Evolutionary conservation across 805 yeast genomes (phyloP).

Genomic region (Ogataea pilisensis): DNA sequence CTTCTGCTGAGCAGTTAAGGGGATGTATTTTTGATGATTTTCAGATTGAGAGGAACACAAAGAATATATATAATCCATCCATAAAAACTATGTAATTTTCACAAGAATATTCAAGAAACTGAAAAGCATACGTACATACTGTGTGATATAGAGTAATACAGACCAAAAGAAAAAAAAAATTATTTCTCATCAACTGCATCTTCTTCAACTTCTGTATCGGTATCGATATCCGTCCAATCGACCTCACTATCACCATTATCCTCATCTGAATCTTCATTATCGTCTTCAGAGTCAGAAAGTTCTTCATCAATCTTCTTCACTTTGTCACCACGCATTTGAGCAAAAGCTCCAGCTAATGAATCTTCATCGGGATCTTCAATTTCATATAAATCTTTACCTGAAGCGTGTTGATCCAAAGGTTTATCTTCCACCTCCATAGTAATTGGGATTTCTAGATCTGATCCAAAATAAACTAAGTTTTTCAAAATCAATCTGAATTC

Average conservation of each 20-base stretch:
- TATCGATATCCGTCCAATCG: conserved; percentile 50
- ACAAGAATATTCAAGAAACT: no score
- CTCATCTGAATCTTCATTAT: conserved; percentile 10
- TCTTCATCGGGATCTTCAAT: conserved; percentile 74
- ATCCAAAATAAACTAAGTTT: conserved; percentile 76
- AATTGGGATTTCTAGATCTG: conserved; percentile 70
- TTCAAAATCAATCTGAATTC: conserved; percentile 69
- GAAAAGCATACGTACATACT: no score
- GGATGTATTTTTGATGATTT: no score
- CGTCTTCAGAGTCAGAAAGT: conserved; percentile 33
- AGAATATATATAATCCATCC: no score
- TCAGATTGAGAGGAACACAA: no score
- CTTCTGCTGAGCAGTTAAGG: no score
- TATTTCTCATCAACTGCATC: conserved; percentile 10
- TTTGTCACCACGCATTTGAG: conserved; percentile 59
- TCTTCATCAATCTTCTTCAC: conserved; percentile 44
- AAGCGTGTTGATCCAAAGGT: conserved; percentile 36
- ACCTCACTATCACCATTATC: conserved; percentile 23
- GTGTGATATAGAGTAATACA: no score
- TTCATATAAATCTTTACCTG: conserved; percentile 43
- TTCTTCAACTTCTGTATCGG: conserved; percentile 63
- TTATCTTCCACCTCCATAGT: conserved; percentile 65
- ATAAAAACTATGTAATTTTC: no score
- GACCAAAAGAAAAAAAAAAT: not conserved
- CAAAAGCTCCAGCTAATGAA: conserved; percentile 70